phyloP scores from a whole-genome alignment of 2,329 filamentous ascomycete species.

The Beauveria rudraprayagi region DNA sequence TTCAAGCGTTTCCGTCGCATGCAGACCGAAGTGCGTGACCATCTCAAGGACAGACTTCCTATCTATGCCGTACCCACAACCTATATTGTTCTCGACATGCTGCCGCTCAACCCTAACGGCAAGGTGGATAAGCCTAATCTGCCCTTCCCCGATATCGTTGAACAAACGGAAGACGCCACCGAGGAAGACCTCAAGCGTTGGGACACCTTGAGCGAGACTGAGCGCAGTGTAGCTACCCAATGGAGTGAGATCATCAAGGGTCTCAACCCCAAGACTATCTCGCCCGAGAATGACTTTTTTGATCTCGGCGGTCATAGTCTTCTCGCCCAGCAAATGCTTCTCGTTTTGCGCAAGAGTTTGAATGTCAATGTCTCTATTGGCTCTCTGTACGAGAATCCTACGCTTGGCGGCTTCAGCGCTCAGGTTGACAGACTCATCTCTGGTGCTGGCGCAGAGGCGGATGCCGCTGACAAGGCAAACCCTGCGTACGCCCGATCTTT shows the following conservation, averaged over 20 bases:
- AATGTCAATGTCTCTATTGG: slow-evolving; percentile 25
- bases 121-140: slow-evolving; percentile 73
- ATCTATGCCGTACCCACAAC: slow-evolving; percentile 26
- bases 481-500: slow-evolving; percentile 28
- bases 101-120: slow-evolving; percentile 69
- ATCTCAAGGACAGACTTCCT: slow-evolving; percentile 55
- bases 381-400: slow-evolving; percentile 23
- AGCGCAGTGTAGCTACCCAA: slow-evolving; percentile 41
- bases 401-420: slow-evolving; percentile 21
- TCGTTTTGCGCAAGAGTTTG: slow-evolving; percentile 37
- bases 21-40: slow-evolving; percentile 48
- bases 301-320: slow-evolving; percentile 32
- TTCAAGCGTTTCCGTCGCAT: slow-evolving; percentile 39
- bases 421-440: slow-evolving; percentile 22
- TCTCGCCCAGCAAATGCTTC: slow-evolving; percentile 67
- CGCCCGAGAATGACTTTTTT: slow-evolving; percentile 29
- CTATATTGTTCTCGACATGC: slow-evolving; percentile 30
- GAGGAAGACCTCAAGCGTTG: slow-evolving; percentile 43
- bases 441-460: too few species aligned
- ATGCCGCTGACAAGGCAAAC: too few species aligned
- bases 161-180: slow-evolving; percentile 32
- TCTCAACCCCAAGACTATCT: slow-evolving; percentile 50
- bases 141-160: slow-evolving; percentile 69
- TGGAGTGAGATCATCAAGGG: slow-evolving; percentile 62
- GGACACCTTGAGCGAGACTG: slow-evolving; percentile 29